Evolutionary conservation across 225 moss, liverwort and hornwort genomes (phyloP).

Genomic region (Pseudoscleropodium purum): DNA sequence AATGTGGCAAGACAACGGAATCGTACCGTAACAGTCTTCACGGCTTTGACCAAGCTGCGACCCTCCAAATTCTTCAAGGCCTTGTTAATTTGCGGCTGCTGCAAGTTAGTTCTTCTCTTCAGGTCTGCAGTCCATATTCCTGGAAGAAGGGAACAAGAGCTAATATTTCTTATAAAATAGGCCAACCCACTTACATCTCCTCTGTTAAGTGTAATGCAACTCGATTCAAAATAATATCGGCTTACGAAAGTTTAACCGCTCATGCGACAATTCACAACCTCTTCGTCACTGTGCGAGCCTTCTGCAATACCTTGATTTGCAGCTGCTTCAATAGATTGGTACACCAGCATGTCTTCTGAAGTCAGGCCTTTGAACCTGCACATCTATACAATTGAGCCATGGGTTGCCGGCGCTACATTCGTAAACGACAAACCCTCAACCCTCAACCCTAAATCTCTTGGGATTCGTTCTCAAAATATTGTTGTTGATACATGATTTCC

Average conservation of each 20-base stretch:
- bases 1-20: neutral
- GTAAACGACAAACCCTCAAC: neutral
- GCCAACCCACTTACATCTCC: neutral
- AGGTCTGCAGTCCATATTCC: constrained; percentile 96
- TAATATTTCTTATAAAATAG: neutral
- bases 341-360: constrained; percentile 88
- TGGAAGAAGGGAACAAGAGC: neutral
- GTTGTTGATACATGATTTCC: neutral
- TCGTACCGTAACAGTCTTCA: constrained; percentile 79
- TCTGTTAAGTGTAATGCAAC: neutral
- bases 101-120: constrained; percentile 74
- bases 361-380: constrained; percentile 81
- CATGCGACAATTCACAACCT: neutral
- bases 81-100: constrained; percentile 91
- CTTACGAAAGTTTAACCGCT: neutral
- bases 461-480: neutral
- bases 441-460: neutral
- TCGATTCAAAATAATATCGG: neutral
- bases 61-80: constrained; percentile 85
- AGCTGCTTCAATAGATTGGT: constrained; percentile 77
- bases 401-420: neutral
- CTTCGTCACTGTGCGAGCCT: neutral
- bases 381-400: neutral
- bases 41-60: constrained; percentile 80
- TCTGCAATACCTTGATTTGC: constrained; percentile 56